Conservation (phyloP, 441 rosid genomes). For the Corymbia citriodora region DNA sequence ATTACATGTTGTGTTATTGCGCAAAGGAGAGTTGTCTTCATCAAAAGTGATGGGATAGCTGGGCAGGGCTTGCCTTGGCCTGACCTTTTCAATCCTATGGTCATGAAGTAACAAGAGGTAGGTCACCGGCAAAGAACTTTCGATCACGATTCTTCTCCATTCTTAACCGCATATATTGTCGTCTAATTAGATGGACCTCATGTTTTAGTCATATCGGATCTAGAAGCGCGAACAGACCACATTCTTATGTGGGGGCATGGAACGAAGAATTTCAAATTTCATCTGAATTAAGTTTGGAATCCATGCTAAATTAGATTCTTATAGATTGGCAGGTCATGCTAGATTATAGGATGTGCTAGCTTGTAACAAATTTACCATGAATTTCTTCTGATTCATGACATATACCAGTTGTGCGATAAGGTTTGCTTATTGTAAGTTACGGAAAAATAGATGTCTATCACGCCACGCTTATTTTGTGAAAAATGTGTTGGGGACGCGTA, state of each 20-base stretch:
- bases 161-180: background rate
- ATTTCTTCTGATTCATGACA: background rate
- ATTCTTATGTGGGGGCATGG: background rate
- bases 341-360: background rate
- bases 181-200: background rate
- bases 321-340: background rate
- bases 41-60: background rate
- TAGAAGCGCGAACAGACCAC: background rate
- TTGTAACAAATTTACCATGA: background rate
- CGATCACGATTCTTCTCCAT: background rate
- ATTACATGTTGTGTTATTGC: background rate
- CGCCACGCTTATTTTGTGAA: rapidly evolving
- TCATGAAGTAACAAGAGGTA: background rate
- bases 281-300: background rate
- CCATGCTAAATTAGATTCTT: background rate
- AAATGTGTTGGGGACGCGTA: too few relatives aligned
- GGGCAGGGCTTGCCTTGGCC: background rate
- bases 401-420: background rate
- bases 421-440: background rate
- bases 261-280: background rate
- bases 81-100: background rate
- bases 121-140: background rate
- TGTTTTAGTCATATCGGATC: background rate
- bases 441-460: background rate
- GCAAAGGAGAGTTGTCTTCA: background rate